Evolutionary conservation across 345 rosid genomes (phyloP).

Genomic region (Linum tenue): DNA sequence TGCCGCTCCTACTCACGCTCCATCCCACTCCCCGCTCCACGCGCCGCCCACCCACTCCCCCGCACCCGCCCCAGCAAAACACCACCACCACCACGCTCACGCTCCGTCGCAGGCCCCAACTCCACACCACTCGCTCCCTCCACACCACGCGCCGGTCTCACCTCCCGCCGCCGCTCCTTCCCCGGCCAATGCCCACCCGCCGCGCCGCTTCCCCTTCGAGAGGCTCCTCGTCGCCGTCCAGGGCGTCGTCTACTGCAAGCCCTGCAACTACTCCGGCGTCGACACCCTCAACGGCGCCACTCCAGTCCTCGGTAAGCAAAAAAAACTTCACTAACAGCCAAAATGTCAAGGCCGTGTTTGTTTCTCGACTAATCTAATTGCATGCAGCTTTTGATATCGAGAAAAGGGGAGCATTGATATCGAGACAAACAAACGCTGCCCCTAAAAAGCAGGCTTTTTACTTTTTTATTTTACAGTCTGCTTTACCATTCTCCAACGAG

Average conservation of each 20-base stretch:
- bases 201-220: conserved; percentile 21
- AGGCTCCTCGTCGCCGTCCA: conserved; percentile 61
- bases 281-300: conserved; percentile 56
- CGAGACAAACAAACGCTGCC: not conserved
- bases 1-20: conserved; percentile 8
- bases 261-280: conserved; percentile 60
- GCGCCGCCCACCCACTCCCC: conserved; percentile 10
- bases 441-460: not conserved
- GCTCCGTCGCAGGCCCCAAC: conserved; percentile 15
- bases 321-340: not conserved
- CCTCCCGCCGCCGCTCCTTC: conserved; percentile 16
- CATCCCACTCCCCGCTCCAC: conserved; percentile 16
- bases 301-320: conserved; percentile 46
- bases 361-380: not conserved
- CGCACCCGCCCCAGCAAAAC: not conserved
- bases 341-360: no score
- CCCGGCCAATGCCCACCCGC: conserved; percentile 15
- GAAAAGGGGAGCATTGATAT: not conserved
- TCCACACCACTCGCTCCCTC: conserved; percentile 27
- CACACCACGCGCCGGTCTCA: conserved; percentile 10
- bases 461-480: not conserved
- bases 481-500: not conserved
- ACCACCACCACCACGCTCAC: conserved; percentile 11
- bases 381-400: not conserved
- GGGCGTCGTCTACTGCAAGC: conserved; percentile 78